Evolutionary conservation across 78 protist species (phyloP).

Genomic region (Thecamonas trahens): DNA sequence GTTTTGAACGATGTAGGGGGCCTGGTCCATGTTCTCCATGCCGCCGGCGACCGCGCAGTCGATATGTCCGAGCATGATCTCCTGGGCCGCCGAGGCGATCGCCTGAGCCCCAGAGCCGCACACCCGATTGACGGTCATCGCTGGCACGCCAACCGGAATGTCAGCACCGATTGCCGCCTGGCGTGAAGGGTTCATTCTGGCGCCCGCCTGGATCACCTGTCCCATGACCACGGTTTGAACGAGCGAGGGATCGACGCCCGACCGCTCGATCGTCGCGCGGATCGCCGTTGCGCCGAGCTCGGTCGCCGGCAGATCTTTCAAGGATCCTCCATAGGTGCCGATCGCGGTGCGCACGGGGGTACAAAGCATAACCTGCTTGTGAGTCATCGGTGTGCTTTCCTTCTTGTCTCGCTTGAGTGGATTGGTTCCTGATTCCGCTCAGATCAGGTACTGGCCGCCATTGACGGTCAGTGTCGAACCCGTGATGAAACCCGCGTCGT

Average conservation of each 20-base stretch:
- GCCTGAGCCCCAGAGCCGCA: conserved; percentile 37
- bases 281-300: conserved; percentile 19
- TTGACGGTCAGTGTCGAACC: not conserved
- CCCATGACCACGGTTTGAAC: conserved; percentile 19
- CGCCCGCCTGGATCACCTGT: conserved; percentile 2
- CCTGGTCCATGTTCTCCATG: conserved; percentile 42
- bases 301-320: conserved; percentile 11
- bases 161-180: conserved; percentile 22
- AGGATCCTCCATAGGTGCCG: conserved; percentile 35
- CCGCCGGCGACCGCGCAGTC: conserved; percentile 36
- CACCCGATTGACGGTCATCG: conserved; percentile 28
- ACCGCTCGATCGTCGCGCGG: conserved; percentile 8
- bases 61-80: conserved; percentile 18
- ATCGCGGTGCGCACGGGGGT: conserved; percentile 52
- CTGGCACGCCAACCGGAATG: not conserved
- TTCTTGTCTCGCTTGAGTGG: no score
- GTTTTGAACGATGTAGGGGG: conserved; percentile 22
- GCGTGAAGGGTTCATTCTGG: conserved; percentile 19
- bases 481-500: conserved; percentile 6
- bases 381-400: no score
- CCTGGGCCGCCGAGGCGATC: conserved; percentile 7
- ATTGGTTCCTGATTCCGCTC: not conserved
- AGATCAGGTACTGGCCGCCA: not conserved
- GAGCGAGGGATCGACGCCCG: not conserved
- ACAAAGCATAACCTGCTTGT: no score